Base-by-base conservation (phyloP, 257 asterid genomes). In the Parsonsia alboflavescens region DNA sequence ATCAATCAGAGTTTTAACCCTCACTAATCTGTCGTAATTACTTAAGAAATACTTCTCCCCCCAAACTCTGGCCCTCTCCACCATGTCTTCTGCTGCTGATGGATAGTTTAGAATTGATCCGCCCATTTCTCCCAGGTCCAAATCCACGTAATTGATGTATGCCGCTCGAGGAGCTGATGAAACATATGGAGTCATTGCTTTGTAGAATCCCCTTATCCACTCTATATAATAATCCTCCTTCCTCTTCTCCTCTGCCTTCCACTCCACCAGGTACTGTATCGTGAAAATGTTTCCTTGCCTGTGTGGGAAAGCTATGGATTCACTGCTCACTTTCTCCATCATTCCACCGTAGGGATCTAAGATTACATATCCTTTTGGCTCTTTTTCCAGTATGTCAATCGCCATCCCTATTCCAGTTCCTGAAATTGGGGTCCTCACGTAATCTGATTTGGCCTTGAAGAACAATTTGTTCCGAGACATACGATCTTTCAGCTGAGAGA, bases 381-480 rank as follows among this genome's bases (percentile, higher is more conserved):
- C 89, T 33, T 81, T 82, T 10, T 82, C 88, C 7, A 91, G 85
- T 11, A 76, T 77, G 49, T 80, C 75, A 0, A 87, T 53, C 0
- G 84, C 84, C 2, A 46, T 2, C 42, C 26, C 39, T 46, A 91
- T 41, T 0, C 90, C 93, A 1, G 8, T 19, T 16, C 56, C 49
- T 48, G 95, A 64, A 33, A 91, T 77, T 5, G 82, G 86, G 46
- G 66, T 36, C 71, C 82, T 82, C 57, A 89, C 94, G 41, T 83
- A 89, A 77, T 89, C 96, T 12, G 94, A 88, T 76, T 91, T 91
- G 0, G 89, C 95, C 81, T 91, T 91, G 83, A 89, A 91, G 64
- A 79, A 91, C 42, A 79, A 48, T 79, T 86, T 89, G 56, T 76
- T 68, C 7, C 64, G 70, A 12, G 75, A 42, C 17, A 78, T 84